A percentile compares a stretch with the other conserved stretches of the same genome.
Conservation (phyloP, 805 yeast species). For the Diddensiella transvaalensis region DNA sequence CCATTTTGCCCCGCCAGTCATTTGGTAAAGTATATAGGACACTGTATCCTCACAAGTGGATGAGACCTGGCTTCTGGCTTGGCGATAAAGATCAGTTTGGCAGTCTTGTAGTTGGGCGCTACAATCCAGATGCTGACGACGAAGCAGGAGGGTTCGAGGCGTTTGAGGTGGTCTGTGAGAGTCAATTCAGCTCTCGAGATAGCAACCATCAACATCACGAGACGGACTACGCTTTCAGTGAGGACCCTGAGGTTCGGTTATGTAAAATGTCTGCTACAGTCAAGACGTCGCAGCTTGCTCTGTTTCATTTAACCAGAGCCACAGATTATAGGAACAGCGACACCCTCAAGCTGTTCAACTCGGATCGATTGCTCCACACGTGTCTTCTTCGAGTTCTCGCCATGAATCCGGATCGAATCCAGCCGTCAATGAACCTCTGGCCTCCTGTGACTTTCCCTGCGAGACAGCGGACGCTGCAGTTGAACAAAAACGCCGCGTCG, state of each 20-base stretch:
- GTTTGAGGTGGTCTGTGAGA: slow-evolving; percentile 16
- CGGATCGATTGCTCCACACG: neutral
- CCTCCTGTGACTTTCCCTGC: slow-evolving; percentile 22
- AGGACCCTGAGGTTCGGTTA: neutral
- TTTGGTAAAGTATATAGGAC: slow-evolving; percentile 15
- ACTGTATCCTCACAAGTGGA: slow-evolving; percentile 25
- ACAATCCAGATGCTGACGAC: slow-evolving; percentile 6
- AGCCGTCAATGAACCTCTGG: slow-evolving; percentile 25
- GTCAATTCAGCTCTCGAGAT: neutral
- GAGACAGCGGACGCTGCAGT: slow-evolving; percentile 24
- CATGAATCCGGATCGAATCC: slow-evolving; percentile 20
- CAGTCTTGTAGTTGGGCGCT: slow-evolving; percentile 22
- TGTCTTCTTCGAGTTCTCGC: slow-evolving; percentile 21
- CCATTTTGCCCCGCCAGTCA: slow-evolving; percentile 20
- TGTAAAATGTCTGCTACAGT: neutral
- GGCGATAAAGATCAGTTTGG: slow-evolving; percentile 29
- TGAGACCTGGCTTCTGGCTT: slow-evolving; percentile 28
- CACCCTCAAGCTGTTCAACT: slow-evolving; percentile 1
- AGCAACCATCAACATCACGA: neutral
- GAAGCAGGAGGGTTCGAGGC: slow-evolving; percentile 21
- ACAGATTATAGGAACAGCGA: slow-evolving; percentile 2
- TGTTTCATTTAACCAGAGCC: neutral
- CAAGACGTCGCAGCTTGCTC: neutral
- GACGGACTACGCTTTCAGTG: neutral
- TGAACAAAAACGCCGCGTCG: slow-evolving; percentile 9